A percentile compares a stretch with the other conserved stretches of the same genome.
phyloP scores from a whole-genome alignment of 202 grass and related monocot genomes.

The Carex arenaria region DNA sequence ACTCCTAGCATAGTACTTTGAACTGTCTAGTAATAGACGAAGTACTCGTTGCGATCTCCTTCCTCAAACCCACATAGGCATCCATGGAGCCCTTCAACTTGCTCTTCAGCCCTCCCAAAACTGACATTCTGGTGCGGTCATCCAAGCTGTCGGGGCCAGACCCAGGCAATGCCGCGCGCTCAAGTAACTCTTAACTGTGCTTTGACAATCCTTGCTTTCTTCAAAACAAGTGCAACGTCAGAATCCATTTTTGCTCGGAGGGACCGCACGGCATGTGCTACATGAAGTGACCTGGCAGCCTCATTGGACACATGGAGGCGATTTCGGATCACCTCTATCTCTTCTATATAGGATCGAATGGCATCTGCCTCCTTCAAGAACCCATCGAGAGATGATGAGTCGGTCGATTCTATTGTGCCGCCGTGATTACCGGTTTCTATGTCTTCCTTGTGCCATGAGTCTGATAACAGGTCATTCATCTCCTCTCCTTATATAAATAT shows the following conservation, averaged over 20 bases:
- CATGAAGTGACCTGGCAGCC: slow-evolving; percentile 51
- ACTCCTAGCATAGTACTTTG: background rate
- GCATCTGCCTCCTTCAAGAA: slow-evolving; percentile 86
- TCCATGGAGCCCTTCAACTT: slow-evolving; percentile 81
- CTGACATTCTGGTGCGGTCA: slow-evolving; percentile 63
- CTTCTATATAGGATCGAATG: slow-evolving; percentile 66
- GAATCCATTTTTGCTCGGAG: slow-evolving; percentile 64
- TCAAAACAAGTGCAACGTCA: slow-evolving; percentile 47
- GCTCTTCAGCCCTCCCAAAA: slow-evolving; percentile 62
- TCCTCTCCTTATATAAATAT: background rate
- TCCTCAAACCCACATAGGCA: slow-evolving; percentile 50
- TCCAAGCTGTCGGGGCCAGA: too few relatives aligned
- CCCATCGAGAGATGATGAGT: slow-evolving; percentile 38
- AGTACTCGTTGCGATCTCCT: slow-evolving; percentile 47
- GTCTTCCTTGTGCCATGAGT: slow-evolving; percentile 53
- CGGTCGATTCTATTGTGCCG: slow-evolving; percentile 30
- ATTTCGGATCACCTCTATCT: slow-evolving; percentile 53
- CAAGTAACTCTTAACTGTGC: slow-evolving; percentile 57
- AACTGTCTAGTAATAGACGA: too few relatives aligned
- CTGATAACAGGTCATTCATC: slow-evolving; percentile 82
- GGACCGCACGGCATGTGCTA: slow-evolving; percentile 47
- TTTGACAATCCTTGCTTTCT: slow-evolving; percentile 86
- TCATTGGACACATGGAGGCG: slow-evolving; percentile 71
- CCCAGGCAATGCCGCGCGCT: too few relatives aligned
- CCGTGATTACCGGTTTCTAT: slow-evolving; percentile 29